A percentile compares a stretch with the other conserved stretches of the same genome.
phyloP scores from a whole-genome alignment of 2,329 filamentous ascomycete genomes.

The Alternaria incomplexa region DNA sequence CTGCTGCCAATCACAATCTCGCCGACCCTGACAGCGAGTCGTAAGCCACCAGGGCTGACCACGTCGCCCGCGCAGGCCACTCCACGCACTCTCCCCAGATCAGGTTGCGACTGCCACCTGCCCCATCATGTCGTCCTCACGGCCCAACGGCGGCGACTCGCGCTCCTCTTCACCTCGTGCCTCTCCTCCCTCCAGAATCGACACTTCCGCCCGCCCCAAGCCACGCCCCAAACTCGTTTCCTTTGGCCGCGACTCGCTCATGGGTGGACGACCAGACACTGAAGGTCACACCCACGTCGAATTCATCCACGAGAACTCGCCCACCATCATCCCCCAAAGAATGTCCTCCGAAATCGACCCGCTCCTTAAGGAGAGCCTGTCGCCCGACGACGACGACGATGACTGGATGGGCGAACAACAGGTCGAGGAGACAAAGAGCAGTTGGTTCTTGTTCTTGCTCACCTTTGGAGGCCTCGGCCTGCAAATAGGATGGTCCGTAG shows the following conservation, averaged over 20 bases:
- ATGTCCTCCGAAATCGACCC: conserved; percentile 41
- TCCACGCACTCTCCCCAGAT: conserved; percentile 10
- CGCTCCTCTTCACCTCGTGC: conserved; percentile 21
- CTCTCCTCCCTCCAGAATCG: conserved; percentile 23
- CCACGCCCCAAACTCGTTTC: conserved; percentile 45
- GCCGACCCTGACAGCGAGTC: conserved; percentile 9
- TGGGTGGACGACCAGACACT: conserved; percentile 21
- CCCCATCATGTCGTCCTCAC: conserved; percentile 11
- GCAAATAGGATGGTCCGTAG: conserved; percentile 95
- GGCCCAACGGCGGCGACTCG: conserved; percentile 8
- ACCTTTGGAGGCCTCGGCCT: conserved; percentile 85
- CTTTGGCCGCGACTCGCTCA: conserved; percentile 39
- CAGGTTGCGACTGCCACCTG: conserved; percentile 10
- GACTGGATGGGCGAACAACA: conserved; percentile 54
- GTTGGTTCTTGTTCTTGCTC: conserved; percentile 84
- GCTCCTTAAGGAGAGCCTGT: conserved; percentile 42
- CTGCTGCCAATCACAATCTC: conserved; percentile 22
- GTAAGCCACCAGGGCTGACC: conserved; percentile 13
- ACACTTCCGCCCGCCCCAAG: conserved; percentile 21
- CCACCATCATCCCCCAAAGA: conserved; percentile 37
- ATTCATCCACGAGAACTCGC: conserved; percentile 44
- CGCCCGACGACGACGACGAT: conserved; percentile 40
- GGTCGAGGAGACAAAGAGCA: conserved; percentile 73
- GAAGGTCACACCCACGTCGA: conserved; percentile 30
- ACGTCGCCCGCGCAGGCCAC: conserved; percentile 21